Evolutionary conservation across 1,284 basidiomycete genomes (phyloP).

Genomic region (Cryptococcus deneoformans): DNA sequence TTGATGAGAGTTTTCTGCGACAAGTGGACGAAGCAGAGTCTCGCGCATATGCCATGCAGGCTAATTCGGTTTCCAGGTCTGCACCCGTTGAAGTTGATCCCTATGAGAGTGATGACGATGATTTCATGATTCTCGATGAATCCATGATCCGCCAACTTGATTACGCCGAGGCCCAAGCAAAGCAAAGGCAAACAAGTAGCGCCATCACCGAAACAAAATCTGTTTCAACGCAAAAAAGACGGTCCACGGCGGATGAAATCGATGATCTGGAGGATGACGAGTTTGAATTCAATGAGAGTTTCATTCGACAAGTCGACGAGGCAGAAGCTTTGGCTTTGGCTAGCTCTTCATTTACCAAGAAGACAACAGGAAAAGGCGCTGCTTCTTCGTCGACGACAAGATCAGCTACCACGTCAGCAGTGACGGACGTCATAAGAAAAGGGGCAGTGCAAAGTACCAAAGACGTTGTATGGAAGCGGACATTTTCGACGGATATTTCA

Average conservation of each 20-base stretch:
- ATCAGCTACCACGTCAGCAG: no score
- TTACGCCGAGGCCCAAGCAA: neutral
- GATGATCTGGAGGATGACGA: constrained; percentile 12
- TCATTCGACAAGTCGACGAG: constrained; percentile 14
- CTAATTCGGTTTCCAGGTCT: neutral
- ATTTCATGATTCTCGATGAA: constrained; percentile 16
- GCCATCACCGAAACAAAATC: constrained; percentile 4
- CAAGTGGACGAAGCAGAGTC: constrained; percentile 1
- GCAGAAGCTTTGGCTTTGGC: neutral
- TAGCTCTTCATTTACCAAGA: neutral
- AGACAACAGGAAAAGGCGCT: no score
- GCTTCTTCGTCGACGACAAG: no score
- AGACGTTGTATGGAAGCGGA: neutral
- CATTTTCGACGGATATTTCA: constrained; percentile 2
- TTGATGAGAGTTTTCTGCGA: neutral
- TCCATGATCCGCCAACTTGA: constrained; percentile 20
- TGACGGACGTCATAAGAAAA: no score
- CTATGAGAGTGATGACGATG: constrained; percentile 4
- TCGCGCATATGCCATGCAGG: neutral
- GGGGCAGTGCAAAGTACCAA: neutral
- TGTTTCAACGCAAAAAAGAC: constrained; percentile 4
- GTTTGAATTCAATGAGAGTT: constrained; percentile 1
- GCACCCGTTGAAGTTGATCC: neutral
- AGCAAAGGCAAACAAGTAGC: neutral
- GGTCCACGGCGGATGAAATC: constrained; percentile 1